Percentiles rank a stretch among this genome's conserved stretches.
Conservation (phyloP, 768 basidiomycete species). For the Cantharellus anzutake region DNA sequence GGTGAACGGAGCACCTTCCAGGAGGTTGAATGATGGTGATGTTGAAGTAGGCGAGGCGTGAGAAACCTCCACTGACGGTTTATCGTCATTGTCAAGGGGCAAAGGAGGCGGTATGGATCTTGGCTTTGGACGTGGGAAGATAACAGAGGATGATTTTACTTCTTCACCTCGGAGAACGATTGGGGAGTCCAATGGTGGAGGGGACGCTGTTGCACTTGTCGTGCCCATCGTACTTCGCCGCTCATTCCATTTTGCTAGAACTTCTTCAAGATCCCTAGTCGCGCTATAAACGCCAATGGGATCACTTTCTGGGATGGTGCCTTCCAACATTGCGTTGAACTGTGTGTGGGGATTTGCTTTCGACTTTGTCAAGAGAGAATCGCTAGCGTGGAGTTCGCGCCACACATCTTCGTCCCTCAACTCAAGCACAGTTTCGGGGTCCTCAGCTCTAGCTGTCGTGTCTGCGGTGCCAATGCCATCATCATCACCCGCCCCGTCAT, state of each 20-base stretch:
- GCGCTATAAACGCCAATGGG: conserved; percentile 13
- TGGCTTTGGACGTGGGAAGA: background rate
- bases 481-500: background rate
- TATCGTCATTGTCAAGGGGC: background rate
- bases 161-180: background rate
- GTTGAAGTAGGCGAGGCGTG: background rate
- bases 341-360: background rate
- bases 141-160: background rate
- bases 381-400: background rate
- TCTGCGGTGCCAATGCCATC: background rate
- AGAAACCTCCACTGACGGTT: background rate
- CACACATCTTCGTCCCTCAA: background rate
- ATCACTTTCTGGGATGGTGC: background rate
- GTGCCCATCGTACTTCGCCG: background rate
- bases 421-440: background rate
- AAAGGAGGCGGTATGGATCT: background rate
- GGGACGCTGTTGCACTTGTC: background rate
- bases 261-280: conserved; percentile 13
- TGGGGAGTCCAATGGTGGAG: background rate
- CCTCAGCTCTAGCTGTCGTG: background rate
- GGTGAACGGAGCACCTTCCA: background rate
- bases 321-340: background rate
- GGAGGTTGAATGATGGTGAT: background rate
- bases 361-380: background rate
- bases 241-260: conserved; percentile 10